A percentile compares a stretch with the other conserved stretches of the same genome.
Conservation (phyloP, 345 rosid genomes). For the Bruguiera sexangula region DNA sequence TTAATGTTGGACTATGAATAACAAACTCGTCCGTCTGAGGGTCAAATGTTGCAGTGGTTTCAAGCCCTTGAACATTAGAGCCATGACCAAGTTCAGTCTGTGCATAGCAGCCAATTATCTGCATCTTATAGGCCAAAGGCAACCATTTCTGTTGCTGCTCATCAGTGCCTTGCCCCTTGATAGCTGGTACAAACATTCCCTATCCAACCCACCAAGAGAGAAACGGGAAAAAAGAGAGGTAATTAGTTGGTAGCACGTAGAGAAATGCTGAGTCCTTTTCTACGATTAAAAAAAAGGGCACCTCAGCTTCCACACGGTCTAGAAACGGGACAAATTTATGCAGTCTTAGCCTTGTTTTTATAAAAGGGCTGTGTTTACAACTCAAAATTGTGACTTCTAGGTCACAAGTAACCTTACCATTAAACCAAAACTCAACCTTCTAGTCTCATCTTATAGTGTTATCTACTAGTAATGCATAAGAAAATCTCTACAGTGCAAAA, state of each 20-base stretch:
- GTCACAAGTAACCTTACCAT: too few species aligned
- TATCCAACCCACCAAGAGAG: slow-evolving; percentile 18
- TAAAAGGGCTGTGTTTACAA: too few species aligned
- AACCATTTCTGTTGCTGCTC: slow-evolving; percentile 96
- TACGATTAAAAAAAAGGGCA: too few species aligned
- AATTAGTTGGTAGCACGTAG: too few species aligned
- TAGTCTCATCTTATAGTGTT: neutral
- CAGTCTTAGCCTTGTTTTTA: too few species aligned
- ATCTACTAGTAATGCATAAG: neutral
- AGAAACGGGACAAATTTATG: too few species aligned
- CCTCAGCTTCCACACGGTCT: too few species aligned
- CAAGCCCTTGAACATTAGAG: slow-evolving; percentile 98
- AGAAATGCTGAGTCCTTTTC: too few species aligned
- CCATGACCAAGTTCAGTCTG: slow-evolving; percentile 99
- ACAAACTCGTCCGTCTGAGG: slow-evolving; percentile 86
- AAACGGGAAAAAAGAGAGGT: neutral
- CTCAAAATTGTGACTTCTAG: too few species aligned
- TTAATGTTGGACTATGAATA: slow-evolving; percentile 84
- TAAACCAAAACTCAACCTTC: too few species aligned
- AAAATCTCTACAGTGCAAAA: neutral
- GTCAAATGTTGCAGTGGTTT: slow-evolving; percentile 97
- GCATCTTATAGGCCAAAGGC: slow-evolving; percentile 85
- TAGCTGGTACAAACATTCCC: slow-evolving; percentile 98
- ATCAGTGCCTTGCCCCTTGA: slow-evolving; percentile 91
- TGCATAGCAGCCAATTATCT: slow-evolving; percentile 97